A percentile compares a stretch with the other conserved stretches of the same genome.
phyloP scores from a whole-genome alignment of 352 stramenopile genomes.

The Phytopythium helicoides region DNA sequence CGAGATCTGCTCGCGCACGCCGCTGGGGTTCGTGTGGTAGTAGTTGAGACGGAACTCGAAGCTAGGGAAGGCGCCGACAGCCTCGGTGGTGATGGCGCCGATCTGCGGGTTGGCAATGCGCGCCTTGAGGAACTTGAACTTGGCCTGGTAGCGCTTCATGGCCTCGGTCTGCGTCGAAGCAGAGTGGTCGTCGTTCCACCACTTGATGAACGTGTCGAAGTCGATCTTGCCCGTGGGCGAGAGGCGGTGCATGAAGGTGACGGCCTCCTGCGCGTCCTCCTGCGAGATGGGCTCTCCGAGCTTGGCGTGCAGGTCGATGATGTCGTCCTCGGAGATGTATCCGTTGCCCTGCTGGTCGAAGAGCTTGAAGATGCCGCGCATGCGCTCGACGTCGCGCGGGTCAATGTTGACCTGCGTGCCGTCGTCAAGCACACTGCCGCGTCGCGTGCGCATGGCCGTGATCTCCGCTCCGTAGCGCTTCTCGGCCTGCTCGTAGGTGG shows the following conservation, averaged over 20 bases:
- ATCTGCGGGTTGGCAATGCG: slow-evolving; percentile 82
- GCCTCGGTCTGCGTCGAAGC: slow-evolving; percentile 65
- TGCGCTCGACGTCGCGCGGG: slow-evolving; percentile 81
- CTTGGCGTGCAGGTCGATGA: slow-evolving; percentile 79
- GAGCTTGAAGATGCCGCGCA: slow-evolving; percentile 81
- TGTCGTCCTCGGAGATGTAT: slow-evolving; percentile 74
- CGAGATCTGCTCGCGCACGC: slow-evolving; percentile 87
- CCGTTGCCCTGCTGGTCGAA: slow-evolving; percentile 82
- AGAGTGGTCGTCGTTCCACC: slow-evolving; percentile 86
- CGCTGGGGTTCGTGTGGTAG: slow-evolving; percentile 76
- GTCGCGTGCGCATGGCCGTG: slow-evolving; percentile 43
- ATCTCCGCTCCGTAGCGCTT: slow-evolving; percentile 71
- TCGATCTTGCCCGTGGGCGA: slow-evolving; percentile 61
- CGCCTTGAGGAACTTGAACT: slow-evolving; percentile 90
- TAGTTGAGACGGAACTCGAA: slow-evolving; percentile 91
- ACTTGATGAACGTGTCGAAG: slow-evolving; percentile 89
- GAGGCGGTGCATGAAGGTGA: slow-evolving; percentile 65
- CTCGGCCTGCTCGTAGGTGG: slow-evolving; percentile 75
- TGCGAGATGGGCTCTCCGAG: slow-evolving; percentile 77
- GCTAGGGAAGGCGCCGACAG: slow-evolving; percentile 78
- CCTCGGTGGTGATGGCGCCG: slow-evolving; percentile 74
- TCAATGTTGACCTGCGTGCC: slow-evolving; percentile 79
- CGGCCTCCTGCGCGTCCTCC: slow-evolving; percentile 70
- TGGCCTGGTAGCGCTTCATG: slow-evolving; percentile 82
- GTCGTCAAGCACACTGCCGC: slow-evolving; percentile 71